phyloP scores from a whole-genome alignment of 768 basidiomycete species.

The Tylopilus felleus region DNA sequence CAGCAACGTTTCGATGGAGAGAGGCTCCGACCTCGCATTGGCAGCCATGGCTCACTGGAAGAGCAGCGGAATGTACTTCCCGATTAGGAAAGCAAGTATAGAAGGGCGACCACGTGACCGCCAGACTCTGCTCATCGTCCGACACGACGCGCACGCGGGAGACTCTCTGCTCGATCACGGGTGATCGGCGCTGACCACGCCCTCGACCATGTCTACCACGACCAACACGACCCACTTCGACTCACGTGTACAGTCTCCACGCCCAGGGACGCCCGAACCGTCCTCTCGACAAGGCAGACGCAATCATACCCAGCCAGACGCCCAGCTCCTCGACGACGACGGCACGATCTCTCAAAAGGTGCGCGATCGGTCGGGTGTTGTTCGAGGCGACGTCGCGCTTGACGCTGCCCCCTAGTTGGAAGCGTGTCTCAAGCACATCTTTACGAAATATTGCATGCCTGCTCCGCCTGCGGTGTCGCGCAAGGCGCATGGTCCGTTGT shows the following conservation, averaged over 20 bases:
- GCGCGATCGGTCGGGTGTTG: constrained; percentile 8
- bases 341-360: constrained; percentile 67
- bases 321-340: constrained; percentile 66
- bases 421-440: constrained; percentile 69
- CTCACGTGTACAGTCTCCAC: constrained; percentile 42
- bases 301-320: constrained; percentile 45
- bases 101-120: constrained; percentile 18
- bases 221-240: constrained; percentile 2
- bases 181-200: constrained; percentile 18
- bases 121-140: constrained; percentile 19
- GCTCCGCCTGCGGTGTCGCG: constrained; percentile 12
- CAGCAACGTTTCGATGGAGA: constrained; percentile 86
- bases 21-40: constrained; percentile 52
- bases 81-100: constrained; percentile 12
- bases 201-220: constrained; percentile 1
- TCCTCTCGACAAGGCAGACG: constrained; percentile 57
- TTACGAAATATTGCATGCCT: constrained; percentile 72
- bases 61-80: background rate
- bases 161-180: constrained; percentile 12
- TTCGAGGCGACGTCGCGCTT: background rate
- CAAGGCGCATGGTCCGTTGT: constrained; percentile 22
- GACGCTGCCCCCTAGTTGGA: constrained; percentile 47
- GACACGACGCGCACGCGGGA: constrained; percentile 21
- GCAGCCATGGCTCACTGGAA: constrained; percentile 42
- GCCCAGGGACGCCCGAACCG: constrained; percentile 61